These are phyloP conservation scores for Beta vulgaris DNA, from an alignment of 148 eudicot genomes.

Conservation along the genomic window DNA sequence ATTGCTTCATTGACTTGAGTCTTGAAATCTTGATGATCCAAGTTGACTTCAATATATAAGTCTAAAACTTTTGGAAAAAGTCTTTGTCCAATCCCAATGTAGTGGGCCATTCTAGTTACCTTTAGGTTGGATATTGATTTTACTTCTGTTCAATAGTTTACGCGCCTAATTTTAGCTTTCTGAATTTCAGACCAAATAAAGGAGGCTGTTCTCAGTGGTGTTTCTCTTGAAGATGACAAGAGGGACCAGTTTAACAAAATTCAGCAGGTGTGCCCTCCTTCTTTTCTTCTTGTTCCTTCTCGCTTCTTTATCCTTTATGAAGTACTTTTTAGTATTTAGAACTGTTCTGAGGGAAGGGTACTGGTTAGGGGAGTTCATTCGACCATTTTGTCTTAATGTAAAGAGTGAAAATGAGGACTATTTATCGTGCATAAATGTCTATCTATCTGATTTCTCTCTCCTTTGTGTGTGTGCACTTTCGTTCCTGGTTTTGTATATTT, in stretches of 20 bases:
- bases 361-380: not conserved
- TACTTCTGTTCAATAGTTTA: not conserved
- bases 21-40: not conserved
- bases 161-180: constrained; percentile 17
- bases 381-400: not conserved
- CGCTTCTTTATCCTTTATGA: not conserved
- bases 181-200: constrained; percentile 63
- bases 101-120: not conserved
- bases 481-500: not conserved
- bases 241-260: constrained; percentile 81
- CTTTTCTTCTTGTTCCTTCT: not conserved
- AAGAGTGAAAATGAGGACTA: not conserved
- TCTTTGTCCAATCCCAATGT: not conserved
- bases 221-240: constrained; percentile 87
- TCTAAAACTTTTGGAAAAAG: not conserved
- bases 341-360: not conserved
- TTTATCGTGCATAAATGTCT: not conserved
- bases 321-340: not conserved
- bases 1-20: too few relatives aligned
- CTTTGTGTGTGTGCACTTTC: not conserved
- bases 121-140: not conserved
- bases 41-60: not conserved
- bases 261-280: constrained; percentile 64
- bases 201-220: constrained; percentile 88
- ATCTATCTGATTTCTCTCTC: not conserved